Percentiles rank a stretch among this genome's conserved stretches.
Evolutionary conservation across 352 stramenopile genomes (phyloP).

Genomic region (Aphanomyces astaci): DNA sequence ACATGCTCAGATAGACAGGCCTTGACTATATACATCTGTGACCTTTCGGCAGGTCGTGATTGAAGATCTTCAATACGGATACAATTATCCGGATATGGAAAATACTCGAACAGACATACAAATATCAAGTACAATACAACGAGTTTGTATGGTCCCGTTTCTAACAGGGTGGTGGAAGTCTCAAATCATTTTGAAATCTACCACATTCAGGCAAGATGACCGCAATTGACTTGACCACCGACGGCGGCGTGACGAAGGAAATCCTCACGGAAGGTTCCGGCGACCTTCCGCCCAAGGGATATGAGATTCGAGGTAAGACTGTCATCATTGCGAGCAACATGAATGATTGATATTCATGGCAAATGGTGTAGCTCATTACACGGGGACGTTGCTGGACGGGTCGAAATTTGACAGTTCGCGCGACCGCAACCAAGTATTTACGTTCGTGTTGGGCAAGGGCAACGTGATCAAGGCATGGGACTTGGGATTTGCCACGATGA

Average conservation of each 20-base stretch:
- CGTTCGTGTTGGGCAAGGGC: slow-evolving; percentile 80
- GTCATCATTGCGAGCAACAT: not conserved
- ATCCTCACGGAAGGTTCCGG: slow-evolving; percentile 83
- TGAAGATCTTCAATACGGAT: not conserved
- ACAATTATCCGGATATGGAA: not conserved
- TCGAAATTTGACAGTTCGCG: slow-evolving; percentile 92
- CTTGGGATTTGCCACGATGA: slow-evolving; percentile 89
- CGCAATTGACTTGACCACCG: slow-evolving; percentile 58
- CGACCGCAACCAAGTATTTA: slow-evolving; percentile 51
- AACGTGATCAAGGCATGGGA: slow-evolving; percentile 89
- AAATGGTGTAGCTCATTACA: slow-evolving; percentile 93
- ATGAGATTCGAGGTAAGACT: slow-evolving; percentile 68
- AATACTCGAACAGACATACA: slow-evolving; percentile 18
- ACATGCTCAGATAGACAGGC: slow-evolving; percentile 67
- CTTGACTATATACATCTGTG: too few relatives aligned
- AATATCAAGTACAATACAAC: not conserved
- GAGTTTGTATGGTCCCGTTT: not conserved
- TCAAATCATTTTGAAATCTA: slow-evolving; percentile 17
- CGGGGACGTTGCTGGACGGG: slow-evolving; percentile 90
- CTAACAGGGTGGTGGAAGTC: not conserved
- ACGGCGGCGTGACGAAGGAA: slow-evolving; percentile 89
- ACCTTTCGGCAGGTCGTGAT: too few relatives aligned
- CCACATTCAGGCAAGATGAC: not conserved
- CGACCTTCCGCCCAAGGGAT: slow-evolving; percentile 62
- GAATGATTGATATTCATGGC: not conserved